Base-by-base conservation (phyloP, 805 yeast genomes). In the Yamadazyma philogaea region DNA sequence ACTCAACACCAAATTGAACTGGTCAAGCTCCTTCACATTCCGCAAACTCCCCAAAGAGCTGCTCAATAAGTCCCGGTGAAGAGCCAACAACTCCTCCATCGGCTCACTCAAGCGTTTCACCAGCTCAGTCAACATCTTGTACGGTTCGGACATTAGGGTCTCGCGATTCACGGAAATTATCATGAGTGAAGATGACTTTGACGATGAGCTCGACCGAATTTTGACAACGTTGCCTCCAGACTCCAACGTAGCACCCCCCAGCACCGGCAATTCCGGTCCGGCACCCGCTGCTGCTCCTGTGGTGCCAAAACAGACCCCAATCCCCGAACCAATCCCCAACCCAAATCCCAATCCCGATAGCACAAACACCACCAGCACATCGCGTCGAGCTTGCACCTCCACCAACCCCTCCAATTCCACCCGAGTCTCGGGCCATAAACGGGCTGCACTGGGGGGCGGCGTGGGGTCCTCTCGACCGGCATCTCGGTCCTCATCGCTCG, bases 61-160 rank as follows among this genome's bases (percentile, higher is more conserved):
- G 10, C 56, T 46, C 40, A 57, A 45, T 21, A 68, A 52, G 36
- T 55, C 55, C 30, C 63, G 61, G 43, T 68, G 73, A 6, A 50
- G 47, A 12, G 43, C 44, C 28, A 65, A 46, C 4, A 68, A 44
- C 3, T 46, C 51, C 7, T 46, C 43, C 38, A 65, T 40, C 1
- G 72, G 71, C 31, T 47, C 43, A 4, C 46, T 52, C 35, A 68
- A 41, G 28, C 52, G 42, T 22, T 46, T 46, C 4, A 68, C 30
- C 0, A 63, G 48, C 8, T 53, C 48, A 0, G 59, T 43, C 10
- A 68, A 48, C 16, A 50, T 35, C 7, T 46, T 41, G 40, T 65
- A 65, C 12, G 66, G 62, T 40, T 62, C 64, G 8, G 20, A 34
- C 36, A 34, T 40, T 17, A 14, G 10, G 30, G 14, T n/a, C 18